Base-by-base conservation (phyloP, 2,329 filamentous ascomycete species). In the Cladophialophora yegresii region DNA sequence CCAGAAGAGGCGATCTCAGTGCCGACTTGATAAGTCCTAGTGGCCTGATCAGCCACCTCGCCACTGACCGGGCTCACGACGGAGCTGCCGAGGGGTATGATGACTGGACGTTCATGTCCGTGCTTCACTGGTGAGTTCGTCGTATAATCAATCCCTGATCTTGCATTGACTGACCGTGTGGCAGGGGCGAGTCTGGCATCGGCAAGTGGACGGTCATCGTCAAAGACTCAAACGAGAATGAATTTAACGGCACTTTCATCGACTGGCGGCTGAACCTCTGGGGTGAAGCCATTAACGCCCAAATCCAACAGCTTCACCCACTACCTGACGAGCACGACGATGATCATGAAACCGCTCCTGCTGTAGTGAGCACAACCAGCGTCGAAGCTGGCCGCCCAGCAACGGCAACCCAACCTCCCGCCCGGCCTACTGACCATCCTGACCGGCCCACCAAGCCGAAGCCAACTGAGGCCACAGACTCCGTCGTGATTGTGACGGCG, bases 51-150 rank as follows among this genome's bases (percentile, higher is more conserved):
- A 96, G 92, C 74, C 89, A 96, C 73, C 85, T 99, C 59, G 89
- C 93, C 4, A 90, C 88, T 12, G 81, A 89, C 1, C 89, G 95
- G 69, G 83, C 83, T 65, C 77, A 85, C 23, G 95, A 99, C 75
- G 80, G 83, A 1, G 84, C 83, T 40, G 75, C 79, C 0, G 77
- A 79, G 23, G 95, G 95, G 8, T 99, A 98, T 75, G 80, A 88
- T 43, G 92, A 98, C 78, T 99, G 95, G 95, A 98, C 93, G 0
- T 99, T 99, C 73, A 99, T 99, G 95, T 96, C 89, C 67, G 95
- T 99, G 43, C 93, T 89, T 68, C 95, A 99, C 76, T 99, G 93
- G 90, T 92, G 83, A 77, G 88, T 77, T 28, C 28, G 30, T 49
- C n/a, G 40, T 54, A 36, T 10, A n/a, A 4, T 43, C 40, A 28